A percentile compares a stretch with the other conserved stretches of the same genome.
These are phyloP conservation scores for Sugiyamaella grinbergsii DNA, from an alignment of 1,139 yeast species.

Conservation along the genomic window DNA sequence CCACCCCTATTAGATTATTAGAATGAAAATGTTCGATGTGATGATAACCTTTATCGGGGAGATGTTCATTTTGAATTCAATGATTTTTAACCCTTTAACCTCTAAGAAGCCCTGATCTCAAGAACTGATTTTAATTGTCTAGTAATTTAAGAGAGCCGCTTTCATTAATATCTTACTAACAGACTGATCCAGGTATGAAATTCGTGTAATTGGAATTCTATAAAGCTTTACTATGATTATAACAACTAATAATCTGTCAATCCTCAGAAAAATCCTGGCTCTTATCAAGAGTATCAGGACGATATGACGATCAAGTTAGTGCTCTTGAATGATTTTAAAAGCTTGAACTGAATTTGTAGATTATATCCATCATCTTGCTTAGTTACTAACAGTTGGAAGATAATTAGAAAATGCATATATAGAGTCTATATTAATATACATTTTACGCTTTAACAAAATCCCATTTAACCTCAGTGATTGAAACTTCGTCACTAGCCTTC, in stretches of 20 bases:
- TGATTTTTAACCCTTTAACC: conserved; percentile 8
- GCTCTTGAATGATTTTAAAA: conserved; percentile 8
- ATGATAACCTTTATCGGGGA: conserved; percentile 15
- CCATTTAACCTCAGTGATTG: conserved; percentile 74
- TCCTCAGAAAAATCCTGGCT: conserved; percentile 15
- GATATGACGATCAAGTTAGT: conserved; percentile 15
- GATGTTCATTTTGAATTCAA: conserved; percentile 6
- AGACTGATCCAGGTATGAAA: not conserved
- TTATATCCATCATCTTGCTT: too few relatives aligned
- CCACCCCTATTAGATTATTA: too few relatives aligned
- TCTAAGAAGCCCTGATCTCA: conserved; percentile 16
- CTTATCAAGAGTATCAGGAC: conserved; percentile 13
- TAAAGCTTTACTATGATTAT: conserved; percentile 1
- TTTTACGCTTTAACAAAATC: conserved; percentile 43
- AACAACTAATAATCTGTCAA: conserved; percentile 14
- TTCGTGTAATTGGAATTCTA: not conserved
- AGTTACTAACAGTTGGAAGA: too few relatives aligned
- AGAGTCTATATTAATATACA: too few relatives aligned
- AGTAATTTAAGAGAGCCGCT: not conserved
- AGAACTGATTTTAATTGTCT: not conserved
- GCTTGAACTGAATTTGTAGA: too few relatives aligned
- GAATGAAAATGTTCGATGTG: too few relatives aligned
- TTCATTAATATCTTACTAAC: not conserved
- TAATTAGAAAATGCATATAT: too few relatives aligned
- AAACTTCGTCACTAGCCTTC: conserved; percentile 74